A percentile compares a stretch with the other conserved stretches of the same genome.
phyloP scores from a whole-genome alignment of 805 yeast species.

The Saccharomycopsis babjevae region DNA sequence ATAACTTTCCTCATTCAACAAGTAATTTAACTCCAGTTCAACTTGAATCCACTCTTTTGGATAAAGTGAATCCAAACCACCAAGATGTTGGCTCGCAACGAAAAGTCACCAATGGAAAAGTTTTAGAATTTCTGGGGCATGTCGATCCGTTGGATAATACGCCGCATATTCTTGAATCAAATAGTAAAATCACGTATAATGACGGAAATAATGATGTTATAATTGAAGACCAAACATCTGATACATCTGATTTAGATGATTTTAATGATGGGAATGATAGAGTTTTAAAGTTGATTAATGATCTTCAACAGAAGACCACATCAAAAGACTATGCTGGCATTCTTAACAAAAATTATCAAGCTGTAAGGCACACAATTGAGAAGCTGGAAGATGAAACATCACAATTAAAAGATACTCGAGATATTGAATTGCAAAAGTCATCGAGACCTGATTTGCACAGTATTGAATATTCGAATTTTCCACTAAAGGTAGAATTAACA shows the following conservation, averaged over 20 bases:
- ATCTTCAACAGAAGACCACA: not conserved
- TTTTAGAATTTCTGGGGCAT: not conserved
- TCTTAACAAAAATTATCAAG: not conserved
- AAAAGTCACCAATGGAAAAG: not conserved
- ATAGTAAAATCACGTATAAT: not conserved
- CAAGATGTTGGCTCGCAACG: not conserved
- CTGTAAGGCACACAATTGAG: not conserved
- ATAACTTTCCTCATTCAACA: not conserved
- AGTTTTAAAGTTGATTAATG: not conserved
- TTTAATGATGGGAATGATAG: not conserved
- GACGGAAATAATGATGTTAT: not conserved
- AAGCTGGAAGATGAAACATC: not conserved
- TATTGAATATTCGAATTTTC: conserved; percentile 30
- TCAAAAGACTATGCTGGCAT: not conserved
- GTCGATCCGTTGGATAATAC: not conserved
- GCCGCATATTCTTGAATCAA: not conserved
- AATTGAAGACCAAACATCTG: not conserved
- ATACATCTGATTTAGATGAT: not conserved
- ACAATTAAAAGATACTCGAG: not conserved
- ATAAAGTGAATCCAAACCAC: not conserved
- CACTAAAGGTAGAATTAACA: conserved; percentile 76
- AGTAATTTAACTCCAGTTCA: not conserved
- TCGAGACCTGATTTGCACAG: not conserved
- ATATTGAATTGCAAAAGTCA: not conserved
- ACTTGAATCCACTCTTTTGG: not conserved